Evolutionary conservation across 371 early-diverging fungal species (phyloP).

Genomic region (Mortierella sp.): DNA sequence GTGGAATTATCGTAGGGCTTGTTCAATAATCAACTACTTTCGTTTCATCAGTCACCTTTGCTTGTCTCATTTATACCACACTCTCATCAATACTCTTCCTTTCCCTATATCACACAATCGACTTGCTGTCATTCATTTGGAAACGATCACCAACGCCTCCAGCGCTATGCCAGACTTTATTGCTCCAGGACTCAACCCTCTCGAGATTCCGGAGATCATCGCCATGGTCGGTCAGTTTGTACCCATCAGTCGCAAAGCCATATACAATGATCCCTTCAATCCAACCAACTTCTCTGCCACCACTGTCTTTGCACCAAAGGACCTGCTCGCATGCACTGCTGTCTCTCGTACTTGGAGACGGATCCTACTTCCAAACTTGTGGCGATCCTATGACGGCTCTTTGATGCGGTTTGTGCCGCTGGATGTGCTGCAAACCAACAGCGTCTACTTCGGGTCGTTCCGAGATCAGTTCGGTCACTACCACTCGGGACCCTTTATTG

Average conservation of each 20-base stretch:
- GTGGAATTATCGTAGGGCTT: background rate
- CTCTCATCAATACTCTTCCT: background rate
- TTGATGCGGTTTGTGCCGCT: constrained; percentile 28
- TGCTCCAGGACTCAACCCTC: constrained; percentile 30
- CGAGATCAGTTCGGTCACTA: constrained; percentile 29
- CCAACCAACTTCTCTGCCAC: constrained; percentile 5
- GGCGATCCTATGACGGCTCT: constrained; percentile 31
- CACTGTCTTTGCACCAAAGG: constrained; percentile 20
- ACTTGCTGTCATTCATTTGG: too few relatives aligned
- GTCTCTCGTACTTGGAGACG: constrained; percentile 33
- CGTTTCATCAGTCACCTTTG: background rate
- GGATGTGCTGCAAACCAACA: constrained; percentile 16
- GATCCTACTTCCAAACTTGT: constrained; percentile 28
- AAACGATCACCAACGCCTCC: background rate
- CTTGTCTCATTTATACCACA: too few relatives aligned
- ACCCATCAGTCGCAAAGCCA: constrained; percentile 9
- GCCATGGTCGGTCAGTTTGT: constrained; percentile 35
- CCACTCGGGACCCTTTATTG: constrained; percentile 25
- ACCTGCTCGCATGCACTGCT: constrained; percentile 27
- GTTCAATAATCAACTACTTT: background rate
- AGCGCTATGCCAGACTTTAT: constrained; percentile 33
- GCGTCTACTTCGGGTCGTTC: constrained; percentile 28
- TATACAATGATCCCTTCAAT: constrained; percentile 11
- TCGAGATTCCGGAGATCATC: constrained; percentile 36
- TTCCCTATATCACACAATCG: background rate